Evolutionary conservation across 805 yeast species (phyloP), one percentile per base, ranked within the genome.

Genomic region (Scheffersomyces stipitis): DNA sequence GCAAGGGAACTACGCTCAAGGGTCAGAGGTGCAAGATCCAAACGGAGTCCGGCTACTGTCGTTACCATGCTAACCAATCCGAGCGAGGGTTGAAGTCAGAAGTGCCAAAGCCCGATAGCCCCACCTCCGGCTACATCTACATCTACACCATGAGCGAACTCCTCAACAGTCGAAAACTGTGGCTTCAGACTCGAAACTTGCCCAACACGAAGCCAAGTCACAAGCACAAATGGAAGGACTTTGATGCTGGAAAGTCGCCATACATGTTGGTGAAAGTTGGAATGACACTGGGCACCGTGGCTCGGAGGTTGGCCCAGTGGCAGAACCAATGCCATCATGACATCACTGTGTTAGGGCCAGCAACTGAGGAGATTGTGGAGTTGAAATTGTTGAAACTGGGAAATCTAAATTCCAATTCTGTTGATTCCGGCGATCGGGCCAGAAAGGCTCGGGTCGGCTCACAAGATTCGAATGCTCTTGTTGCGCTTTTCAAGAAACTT

Each of bases 241-340:
- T 71, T 44, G 51, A 69, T 26, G 58, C 75, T 2, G 60, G 58
- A 15, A 56, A 60, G 24, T 59, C 65, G 22, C 47, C 54, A n/a
- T 57, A 62, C 30, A 60, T 72, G 3, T 53, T 78, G 12, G 54
- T 78, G 13, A 78, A 78, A 44, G 67, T 78, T 1, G 83, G 83
- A 1, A 75, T 62, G 64, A 78, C 83, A 2, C 67, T 77, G 0
- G 71, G 67, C 35, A 54, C 64, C 0, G 78, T 76, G 1, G 44
- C 44, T 2, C 44, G 45, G 5, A 53, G 83, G 29, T 48, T 78
- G 14, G 50, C 50, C 27, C 81, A 78, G 46, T 78, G 83, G 83
- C 68, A 64, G 48, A 62, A 55, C 8, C 71, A 75, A 45, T 78
- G 83, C 45, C 59, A 64, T 14, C 80, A 75, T 34, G 60, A 68